Evolutionary conservation across 164 flowering plant genomes (phyloP).

Genomic region (Aristolochia contorta): DNA sequence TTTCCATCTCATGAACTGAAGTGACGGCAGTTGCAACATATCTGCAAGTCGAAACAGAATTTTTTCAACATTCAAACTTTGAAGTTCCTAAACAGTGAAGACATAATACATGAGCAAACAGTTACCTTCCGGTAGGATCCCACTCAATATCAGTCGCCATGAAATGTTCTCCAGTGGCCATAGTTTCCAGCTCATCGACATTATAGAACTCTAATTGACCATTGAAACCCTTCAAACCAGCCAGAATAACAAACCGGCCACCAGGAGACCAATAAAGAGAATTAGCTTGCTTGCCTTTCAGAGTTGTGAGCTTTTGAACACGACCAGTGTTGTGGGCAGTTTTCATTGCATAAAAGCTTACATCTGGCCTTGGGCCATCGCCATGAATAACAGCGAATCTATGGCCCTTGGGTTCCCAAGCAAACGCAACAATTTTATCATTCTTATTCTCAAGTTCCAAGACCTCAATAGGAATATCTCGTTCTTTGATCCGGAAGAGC

Average conservation of each 20-base stretch:
- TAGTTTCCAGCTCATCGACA: slow-evolving; percentile 96
- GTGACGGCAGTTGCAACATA: slow-evolving; percentile 93
- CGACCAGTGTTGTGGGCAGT: slow-evolving; percentile 56
- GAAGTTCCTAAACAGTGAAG: neutral
- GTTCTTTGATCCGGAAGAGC: slow-evolving; percentile 86
- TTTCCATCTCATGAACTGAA: slow-evolving; percentile 98
- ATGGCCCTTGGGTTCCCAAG: slow-evolving; percentile 99
- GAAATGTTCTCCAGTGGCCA: slow-evolving; percentile 89
- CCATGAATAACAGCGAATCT: slow-evolving; percentile 96
- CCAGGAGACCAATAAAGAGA: slow-evolving; percentile 95
- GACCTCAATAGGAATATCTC: slow-evolving; percentile 95
- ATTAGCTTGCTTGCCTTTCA: slow-evolving; percentile 91
- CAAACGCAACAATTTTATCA: slow-evolving; percentile 93
- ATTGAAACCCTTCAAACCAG: slow-evolving; percentile 83
- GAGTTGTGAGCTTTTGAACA: slow-evolving; percentile 76
- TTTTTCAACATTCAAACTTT: neutral
- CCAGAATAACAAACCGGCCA: slow-evolving; percentile 75
- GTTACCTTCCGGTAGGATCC: slow-evolving; percentile 98
- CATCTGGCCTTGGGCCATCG: slow-evolving; percentile 76
- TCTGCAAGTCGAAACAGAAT: slow-evolving; percentile 24
- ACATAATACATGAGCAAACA: neutral
- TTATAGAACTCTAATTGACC: slow-evolving; percentile 89
- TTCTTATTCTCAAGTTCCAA: slow-evolving; percentile 97
- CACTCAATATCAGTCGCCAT: slow-evolving; percentile 97
- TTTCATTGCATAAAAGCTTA: slow-evolving; percentile 63